Conservation (phyloP, 345 rosid genomes). For the Capsella bursapastoris region DNA sequence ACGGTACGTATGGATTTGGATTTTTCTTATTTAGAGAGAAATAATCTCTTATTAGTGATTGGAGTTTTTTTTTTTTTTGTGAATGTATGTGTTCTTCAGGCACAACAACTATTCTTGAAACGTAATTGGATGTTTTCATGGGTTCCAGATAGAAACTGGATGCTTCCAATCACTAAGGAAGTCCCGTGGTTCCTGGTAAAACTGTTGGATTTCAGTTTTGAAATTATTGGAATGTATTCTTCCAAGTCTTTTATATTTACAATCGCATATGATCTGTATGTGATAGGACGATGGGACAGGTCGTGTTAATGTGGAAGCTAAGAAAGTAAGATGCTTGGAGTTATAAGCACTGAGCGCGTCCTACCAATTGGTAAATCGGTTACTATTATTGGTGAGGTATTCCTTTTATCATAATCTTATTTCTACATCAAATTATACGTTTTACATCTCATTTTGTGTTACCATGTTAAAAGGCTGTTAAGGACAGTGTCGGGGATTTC, state of each 20-base stretch:
- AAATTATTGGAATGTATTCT: no score
- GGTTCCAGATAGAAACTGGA: constrained; percentile 82
- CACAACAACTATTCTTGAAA: constrained; percentile 73
- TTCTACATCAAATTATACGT: no score
- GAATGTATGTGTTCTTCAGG: constrained; percentile 48
- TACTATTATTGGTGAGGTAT: constrained; percentile 75
- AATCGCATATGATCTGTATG: no score
- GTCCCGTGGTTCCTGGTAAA: no score
- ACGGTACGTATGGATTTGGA: no score
- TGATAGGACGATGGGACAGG: no score
- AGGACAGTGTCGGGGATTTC: constrained; percentile 72
- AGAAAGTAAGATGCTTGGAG: constrained; percentile 56
- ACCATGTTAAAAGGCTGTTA: constrained; percentile 42
- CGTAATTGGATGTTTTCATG: constrained; percentile 90
- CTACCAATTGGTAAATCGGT: constrained; percentile 54
- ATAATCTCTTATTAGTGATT: no score
- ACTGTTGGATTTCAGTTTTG: no score
- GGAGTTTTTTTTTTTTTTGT: background rate
- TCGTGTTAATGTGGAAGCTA: no score
- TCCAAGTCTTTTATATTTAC: no score
- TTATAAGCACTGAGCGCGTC: constrained; percentile 72
- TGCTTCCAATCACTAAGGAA: constrained; percentile 57
- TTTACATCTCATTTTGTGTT: background rate
- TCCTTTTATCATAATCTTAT: background rate
- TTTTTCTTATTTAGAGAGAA: no score